Conservation (phyloP, 768 basidiomycete species). For the Cystofilobasidium bisporidii region DNA sequence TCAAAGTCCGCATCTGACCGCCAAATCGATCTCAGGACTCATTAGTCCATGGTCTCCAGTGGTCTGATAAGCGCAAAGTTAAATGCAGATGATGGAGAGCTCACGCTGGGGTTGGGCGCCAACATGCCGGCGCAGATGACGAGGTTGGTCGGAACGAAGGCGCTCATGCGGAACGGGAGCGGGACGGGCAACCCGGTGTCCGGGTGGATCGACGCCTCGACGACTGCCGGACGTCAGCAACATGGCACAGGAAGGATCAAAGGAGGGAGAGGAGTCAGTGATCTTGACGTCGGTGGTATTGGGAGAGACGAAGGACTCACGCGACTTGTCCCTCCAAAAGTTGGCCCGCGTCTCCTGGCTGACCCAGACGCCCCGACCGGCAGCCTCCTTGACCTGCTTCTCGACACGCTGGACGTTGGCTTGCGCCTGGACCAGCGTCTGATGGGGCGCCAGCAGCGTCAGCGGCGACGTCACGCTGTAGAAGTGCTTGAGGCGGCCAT, state of each 20-base stretch:
- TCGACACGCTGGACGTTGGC: not conserved
- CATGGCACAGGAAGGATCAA: not conserved
- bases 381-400: constrained; percentile 7
- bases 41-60: too few relatives aligned
- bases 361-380: constrained; percentile 21
- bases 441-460: constrained; percentile 32
- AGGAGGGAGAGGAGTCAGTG: too few relatives aligned
- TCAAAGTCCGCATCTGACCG: constrained; percentile 21
- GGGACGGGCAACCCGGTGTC: constrained; percentile 43
- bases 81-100: not conserved
- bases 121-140: constrained; percentile 41
- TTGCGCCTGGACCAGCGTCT: constrained; percentile 23
- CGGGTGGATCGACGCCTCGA: constrained; percentile 33
- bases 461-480: constrained; percentile 33
- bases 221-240: too few relatives aligned
- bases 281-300: too few relatives aligned
- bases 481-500: constrained; percentile 33
- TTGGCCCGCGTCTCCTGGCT: not conserved
- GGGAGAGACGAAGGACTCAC: not conserved
- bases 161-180: constrained; percentile 42
- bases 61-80: too few relatives aligned
- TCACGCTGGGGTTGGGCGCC: constrained; percentile 39
- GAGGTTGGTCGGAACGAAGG: constrained; percentile 42
- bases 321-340: constrained; percentile 7
- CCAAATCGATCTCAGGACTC: too few relatives aligned